Conservation (phyloP, 331 rosid genomes). For the Quercus tomentella region DNA sequence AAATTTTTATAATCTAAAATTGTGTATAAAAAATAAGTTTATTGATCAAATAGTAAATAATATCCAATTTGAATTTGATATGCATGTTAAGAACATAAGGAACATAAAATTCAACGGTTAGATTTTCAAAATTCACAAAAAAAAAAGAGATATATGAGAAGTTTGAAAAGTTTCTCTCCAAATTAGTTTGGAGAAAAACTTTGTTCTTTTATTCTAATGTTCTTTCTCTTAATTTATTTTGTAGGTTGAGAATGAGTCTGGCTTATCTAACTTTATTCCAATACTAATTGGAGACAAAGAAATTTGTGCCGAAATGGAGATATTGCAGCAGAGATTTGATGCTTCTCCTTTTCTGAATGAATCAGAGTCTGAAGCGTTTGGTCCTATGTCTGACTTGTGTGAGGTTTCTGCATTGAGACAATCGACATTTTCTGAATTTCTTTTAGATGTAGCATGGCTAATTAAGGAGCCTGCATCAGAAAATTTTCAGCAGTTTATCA, state of each 20-base stretch:
- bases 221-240: neutral
- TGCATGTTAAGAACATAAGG: too few relatives aligned
- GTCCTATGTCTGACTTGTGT: constrained; percentile 47
- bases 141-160: too few relatives aligned
- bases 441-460: constrained; percentile 88
- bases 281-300: constrained; percentile 75
- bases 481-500: constrained; percentile 41
- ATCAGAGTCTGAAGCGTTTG: constrained; percentile 25
- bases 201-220: neutral
- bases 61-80: too few relatives aligned
- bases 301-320: constrained; percentile 75
- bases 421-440: constrained; percentile 51
- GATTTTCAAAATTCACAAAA: too few relatives aligned
- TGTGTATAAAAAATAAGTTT: too few relatives aligned
- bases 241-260: constrained; percentile 96
- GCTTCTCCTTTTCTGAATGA: constrained; percentile 41
- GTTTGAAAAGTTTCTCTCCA: too few relatives aligned
- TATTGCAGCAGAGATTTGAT: constrained; percentile 50
- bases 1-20: too few relatives aligned
- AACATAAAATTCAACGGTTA: too few relatives aligned
- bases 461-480: constrained; percentile 69
- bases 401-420: constrained; percentile 51
- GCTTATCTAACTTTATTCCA: constrained; percentile 89
- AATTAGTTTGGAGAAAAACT: too few relatives aligned
- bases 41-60: too few relatives aligned